A percentile compares a stretch with the other conserved stretches of the same genome.
phyloP scores from a whole-genome alignment of 306 rosid genomes.

The Prunus mume region DNA sequence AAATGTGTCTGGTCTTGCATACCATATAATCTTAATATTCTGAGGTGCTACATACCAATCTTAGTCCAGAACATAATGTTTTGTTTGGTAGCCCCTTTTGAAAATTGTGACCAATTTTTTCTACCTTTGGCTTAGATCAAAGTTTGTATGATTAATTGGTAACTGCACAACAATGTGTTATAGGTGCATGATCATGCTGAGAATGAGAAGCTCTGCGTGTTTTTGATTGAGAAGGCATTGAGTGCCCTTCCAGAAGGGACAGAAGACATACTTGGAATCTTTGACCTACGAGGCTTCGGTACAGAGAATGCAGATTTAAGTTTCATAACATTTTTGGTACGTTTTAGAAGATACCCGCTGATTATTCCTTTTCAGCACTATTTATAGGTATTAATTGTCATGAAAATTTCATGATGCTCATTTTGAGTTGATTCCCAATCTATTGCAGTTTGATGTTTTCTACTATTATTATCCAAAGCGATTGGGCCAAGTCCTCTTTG shows the following conservation, averaged over 20 bases:
- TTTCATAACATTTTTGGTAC: slow-evolving; percentile 80
- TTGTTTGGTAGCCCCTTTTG: not conserved
- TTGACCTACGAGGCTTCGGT: slow-evolving; percentile 82
- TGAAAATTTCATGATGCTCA: not conserved
- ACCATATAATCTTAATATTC: not conserved
- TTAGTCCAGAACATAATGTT: not conserved
- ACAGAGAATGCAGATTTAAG: slow-evolving; percentile 68
- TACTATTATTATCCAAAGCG: slow-evolving; percentile 86
- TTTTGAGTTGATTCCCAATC: slow-evolving; percentile 11
- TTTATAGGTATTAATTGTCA: not conserved
- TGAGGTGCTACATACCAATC: not conserved
- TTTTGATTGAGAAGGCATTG: slow-evolving; percentile 76
- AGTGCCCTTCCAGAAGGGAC: slow-evolving; percentile 67
- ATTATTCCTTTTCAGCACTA: not conserved
- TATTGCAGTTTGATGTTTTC: slow-evolving; percentile 77
- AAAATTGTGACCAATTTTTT: not conserved
- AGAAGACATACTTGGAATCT: slow-evolving; percentile 66
- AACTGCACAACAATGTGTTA: slow-evolving; percentile 17
- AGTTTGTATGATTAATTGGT: slow-evolving; percentile 6
- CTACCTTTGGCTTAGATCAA: not conserved
- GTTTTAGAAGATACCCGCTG: slow-evolving; percentile 8
- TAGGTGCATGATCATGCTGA: slow-evolving; percentile 66
- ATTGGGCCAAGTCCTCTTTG: slow-evolving; percentile 74
- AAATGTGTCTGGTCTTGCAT: not conserved
- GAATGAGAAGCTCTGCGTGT: slow-evolving; percentile 75